phyloP scores from a whole-genome alignment of 73 alveolate species.

The Tetrahymena borealis region DNA sequence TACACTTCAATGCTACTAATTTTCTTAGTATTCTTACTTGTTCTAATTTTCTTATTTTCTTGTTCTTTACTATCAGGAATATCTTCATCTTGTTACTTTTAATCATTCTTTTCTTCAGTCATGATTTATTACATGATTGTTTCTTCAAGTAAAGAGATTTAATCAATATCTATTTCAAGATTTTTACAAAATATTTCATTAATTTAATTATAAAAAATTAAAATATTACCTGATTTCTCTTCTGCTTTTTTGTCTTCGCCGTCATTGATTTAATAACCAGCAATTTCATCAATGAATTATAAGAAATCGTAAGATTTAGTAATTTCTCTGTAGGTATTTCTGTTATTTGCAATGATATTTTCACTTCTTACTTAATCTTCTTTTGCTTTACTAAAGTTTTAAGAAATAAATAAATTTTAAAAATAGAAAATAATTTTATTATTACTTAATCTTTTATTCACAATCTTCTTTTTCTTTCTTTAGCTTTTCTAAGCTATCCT shows the following conservation, averaged over 20 bases:
- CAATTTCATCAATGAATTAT: slow-evolving; percentile 22
- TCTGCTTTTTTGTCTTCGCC: neutral
- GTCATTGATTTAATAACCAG: neutral
- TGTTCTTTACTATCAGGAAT: neutral
- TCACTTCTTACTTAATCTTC: slow-evolving; percentile 11
- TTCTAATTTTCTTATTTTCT: neutral
- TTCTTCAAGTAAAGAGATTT: neutral
- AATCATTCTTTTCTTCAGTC: neutral
- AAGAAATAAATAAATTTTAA: neutral
- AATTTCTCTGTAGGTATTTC: slow-evolving; percentile 11
- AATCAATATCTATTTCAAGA: neutral
- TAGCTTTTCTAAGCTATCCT: slow-evolving; percentile 3
- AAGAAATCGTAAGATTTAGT: slow-evolving; percentile 18
- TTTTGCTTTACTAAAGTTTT: neutral
- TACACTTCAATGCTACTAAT: neutral
- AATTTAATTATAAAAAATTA: neutral
- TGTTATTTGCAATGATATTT: slow-evolving; percentile 2
- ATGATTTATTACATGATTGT: neutral
- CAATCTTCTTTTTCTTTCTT: slow-evolving; percentile 17
- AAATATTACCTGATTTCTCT: too few relatives aligned
- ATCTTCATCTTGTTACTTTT: neutral
- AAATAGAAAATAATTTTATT: neutral
- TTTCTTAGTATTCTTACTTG: neutral
- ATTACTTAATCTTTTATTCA: neutral
- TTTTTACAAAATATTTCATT: neutral